Base-by-base conservation (phyloP, 768 basidiomycete species). In the Paxillus rubicundulus region DNA sequence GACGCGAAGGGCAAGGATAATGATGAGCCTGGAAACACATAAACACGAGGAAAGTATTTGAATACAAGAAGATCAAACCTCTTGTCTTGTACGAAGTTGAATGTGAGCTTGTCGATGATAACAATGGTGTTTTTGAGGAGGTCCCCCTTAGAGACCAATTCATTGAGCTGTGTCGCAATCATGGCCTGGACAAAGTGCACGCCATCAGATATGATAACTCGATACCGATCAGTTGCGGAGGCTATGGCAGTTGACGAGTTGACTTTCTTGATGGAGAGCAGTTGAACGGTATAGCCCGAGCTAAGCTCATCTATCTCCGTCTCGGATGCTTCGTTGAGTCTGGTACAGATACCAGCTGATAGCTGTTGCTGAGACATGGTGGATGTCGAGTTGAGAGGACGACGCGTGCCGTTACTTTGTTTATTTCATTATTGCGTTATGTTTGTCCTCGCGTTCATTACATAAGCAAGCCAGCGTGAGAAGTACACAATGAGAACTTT, bases 121-220 rank as follows among this genome's bases (percentile, higher is more conserved):
- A 87, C 81, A 18, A 98, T 70, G 1, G 82, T 76, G 63, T 89
- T 76, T 63, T 86, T 90, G 34, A 71, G 70, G 32, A 98, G 74
- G 1, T 73, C 63, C 6, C 83, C 80, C 0, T 82, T 75, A 14
- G 85, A 78, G 13, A 95, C 84, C 57, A 92, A 72, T 7, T 74
- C 56, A 62, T 98, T 98, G 41, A 94, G 79, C 63, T 92, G 89
- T 0, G 95, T 98, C 5, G 94, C 91, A 32, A 98, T 77, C 97
- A 99, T 98, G 21, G 89, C 86, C 68, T 98, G 97, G 44, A 89
- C 76, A 67, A 89, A 97, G 58, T 89, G 73, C 17, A 77, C 75
- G 37, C 96, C 94, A 70, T 98, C 96, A 0, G 93, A 96, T 37
- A 98, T 74, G 69, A 98, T 91, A 54, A 96, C 78, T 55, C 92